phyloP scores from a whole-genome alignment of 179 eudicot genomes.

The Vitellaria paradoxa region DNA sequence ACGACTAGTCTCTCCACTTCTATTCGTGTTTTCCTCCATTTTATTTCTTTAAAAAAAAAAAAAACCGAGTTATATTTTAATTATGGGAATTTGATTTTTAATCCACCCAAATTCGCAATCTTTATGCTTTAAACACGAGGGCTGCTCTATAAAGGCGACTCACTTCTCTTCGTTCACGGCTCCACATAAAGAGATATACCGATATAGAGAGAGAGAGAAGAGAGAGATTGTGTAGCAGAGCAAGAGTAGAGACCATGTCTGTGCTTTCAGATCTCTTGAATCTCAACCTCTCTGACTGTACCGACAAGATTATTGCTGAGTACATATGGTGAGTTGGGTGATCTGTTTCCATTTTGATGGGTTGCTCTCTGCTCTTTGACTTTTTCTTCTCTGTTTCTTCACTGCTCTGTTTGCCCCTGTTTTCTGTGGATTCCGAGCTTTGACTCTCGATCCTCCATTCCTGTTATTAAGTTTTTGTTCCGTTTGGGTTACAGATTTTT shows the following conservation, averaged over 20 bases:
- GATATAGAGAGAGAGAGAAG: neutral
- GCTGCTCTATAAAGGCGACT: slow-evolving; percentile 4
- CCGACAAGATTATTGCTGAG: slow-evolving; percentile 54
- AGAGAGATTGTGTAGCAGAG: neutral
- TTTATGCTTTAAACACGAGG: too few relatives aligned
- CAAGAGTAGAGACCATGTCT: slow-evolving; percentile 29
- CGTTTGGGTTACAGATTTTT: neutral
- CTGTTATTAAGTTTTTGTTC: neutral
- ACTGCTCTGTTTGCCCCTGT: neutral
- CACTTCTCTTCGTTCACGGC: neutral
- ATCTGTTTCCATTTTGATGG: neutral
- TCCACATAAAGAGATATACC: neutral
- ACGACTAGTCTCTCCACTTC: too few relatives aligned
- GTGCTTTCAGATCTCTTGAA: slow-evolving; percentile 50
- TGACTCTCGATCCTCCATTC: neutral
- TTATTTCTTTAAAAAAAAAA: too few relatives aligned
- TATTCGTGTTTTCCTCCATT: too few relatives aligned
- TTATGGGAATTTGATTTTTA: too few relatives aligned
- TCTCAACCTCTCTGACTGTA: slow-evolving; percentile 46
- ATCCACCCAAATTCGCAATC: too few relatives aligned
- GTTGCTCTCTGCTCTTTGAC: neutral
- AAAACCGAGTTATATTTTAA: too few relatives aligned
- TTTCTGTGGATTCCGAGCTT: neutral
- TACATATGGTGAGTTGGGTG: slow-evolving; percentile 44
- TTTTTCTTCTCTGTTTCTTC: neutral